Base-by-base conservation (phyloP, 2,329 filamentous ascomycete genomes). In the Ophiosphaerella korrae region DNA sequence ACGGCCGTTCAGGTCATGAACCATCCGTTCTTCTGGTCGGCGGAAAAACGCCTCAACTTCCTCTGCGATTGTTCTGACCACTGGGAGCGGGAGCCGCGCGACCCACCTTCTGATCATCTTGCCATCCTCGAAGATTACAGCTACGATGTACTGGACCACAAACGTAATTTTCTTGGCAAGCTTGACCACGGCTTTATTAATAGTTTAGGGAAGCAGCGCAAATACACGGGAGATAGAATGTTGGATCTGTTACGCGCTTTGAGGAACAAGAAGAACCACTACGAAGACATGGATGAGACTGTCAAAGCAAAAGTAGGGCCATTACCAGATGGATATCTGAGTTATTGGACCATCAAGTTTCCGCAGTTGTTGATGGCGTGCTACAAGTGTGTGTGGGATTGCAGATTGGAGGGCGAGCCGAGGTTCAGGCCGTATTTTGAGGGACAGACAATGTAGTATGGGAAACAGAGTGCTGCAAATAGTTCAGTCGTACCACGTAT, bases 21-120 rank as follows among this genome's bases (percentile, higher is more conserved):
- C 1, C 94, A 99, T 65, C 94, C 94, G 0, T 99, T 97, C 79
- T 99, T 99, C 80, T 99, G 94, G 94, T 80, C 88, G 1, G 77
- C 90, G 0, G 93, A 95, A 71, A 94, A 96, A 70, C 87, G 92
- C 7, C 84, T 99, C 6, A 85, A 85, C 8, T 99, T 99, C 74
- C 81, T 99, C n/a, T 96, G 92, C 67, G 92, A 97, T 58, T 92
- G 96, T 7, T 97, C 92, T 0, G 94, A 99, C 71, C 90, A 96
- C 70, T 97, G 96, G 68, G 94, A 99, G 72, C 90, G 94, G 60
- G 93, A 97, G 70, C 85, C 87, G 0, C 86, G 92, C 24, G 91
- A 96, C 41, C 90, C 91, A 0, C 89, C 90, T 0, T 92, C 90
- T 0, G 70, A 77, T 0, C 81, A 87, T 1, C 81, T 97, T 0